Evolutionary conservation across 306 rosid genomes (phyloP).

Genomic region (Trifolium repens): DNA sequence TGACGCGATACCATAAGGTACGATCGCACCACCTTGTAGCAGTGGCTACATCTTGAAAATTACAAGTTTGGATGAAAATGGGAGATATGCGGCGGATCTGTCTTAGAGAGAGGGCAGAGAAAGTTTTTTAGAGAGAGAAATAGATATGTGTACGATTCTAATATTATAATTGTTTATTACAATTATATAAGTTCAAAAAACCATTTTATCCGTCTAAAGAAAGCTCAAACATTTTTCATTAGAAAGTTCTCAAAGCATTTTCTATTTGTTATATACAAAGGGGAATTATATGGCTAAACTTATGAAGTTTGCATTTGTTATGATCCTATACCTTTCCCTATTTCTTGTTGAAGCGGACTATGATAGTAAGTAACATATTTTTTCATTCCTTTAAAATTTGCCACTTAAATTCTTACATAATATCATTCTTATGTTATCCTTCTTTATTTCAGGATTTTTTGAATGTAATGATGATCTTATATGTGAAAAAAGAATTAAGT

Average conservation of each 20-base stretch:
- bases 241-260: not conserved
- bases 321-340: not conserved
- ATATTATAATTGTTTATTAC: not conserved
- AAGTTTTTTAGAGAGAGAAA: too few relatives aligned
- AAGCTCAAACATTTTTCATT: not conserved
- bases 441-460: not conserved
- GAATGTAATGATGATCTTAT: not conserved
- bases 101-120: too few relatives aligned
- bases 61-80: too few relatives aligned
- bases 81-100: too few relatives aligned
- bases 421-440: not conserved
- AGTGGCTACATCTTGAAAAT: too few relatives aligned
- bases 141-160: too few relatives aligned
- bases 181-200: not conserved
- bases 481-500: not conserved
- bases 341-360: not conserved
- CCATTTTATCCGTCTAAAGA: not conserved
- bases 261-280: not conserved
- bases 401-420: not conserved
- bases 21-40: too few relatives aligned
- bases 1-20: too few relatives aligned
- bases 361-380: not conserved
- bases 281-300: not conserved
- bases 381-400: not conserved
- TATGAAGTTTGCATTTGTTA: not conserved